Conservation (phyloP, 2,329 filamentous ascomycete species). For the Diaporthe velutina region DNA sequence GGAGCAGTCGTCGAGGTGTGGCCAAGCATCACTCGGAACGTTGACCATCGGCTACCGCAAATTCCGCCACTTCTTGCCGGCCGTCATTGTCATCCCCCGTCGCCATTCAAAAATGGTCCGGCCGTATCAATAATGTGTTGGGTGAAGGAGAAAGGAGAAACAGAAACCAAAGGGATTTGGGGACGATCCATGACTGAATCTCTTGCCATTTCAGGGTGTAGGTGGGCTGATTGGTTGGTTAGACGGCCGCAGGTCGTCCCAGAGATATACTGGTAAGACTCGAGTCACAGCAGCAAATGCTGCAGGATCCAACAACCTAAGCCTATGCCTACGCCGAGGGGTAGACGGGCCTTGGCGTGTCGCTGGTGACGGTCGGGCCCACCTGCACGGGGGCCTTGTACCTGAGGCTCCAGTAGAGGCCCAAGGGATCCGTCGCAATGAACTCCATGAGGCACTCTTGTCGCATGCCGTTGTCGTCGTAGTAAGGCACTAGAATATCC, state of each 20-base stretch:
- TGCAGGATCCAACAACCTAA: not conserved
- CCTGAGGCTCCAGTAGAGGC: conserved; percentile 54
- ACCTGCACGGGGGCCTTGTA: conserved; percentile 44
- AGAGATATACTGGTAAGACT: not conserved
- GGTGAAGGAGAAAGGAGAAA: not conserved
- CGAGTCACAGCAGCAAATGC: not conserved
- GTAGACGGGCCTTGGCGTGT: conserved; percentile 24
- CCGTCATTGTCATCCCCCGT: not conserved
- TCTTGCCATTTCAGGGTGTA: not conserved
- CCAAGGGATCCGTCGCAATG: conserved; percentile 52
- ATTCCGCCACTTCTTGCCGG: not conserved
- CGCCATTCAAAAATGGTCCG: not conserved
- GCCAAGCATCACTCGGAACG: not conserved
- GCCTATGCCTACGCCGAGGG: conserved; percentile 4
- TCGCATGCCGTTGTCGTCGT: conserved; percentile 59
- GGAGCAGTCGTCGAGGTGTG: not conserved
- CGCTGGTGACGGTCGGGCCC: conserved; percentile 29
- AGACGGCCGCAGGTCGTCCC: not conserved
- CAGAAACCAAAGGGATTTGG: not conserved
- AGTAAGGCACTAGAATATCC: conserved; percentile 60
- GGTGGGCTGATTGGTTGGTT: not conserved
- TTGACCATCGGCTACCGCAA: not conserved
- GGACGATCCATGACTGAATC: not conserved
- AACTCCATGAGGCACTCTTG: conserved; percentile 62
- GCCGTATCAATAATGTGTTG: not conserved